Percentiles rank a stretch among this genome's conserved stretches.
These are phyloP conservation scores for Tephrocybe sp. DNA, from an alignment of 768 basidiomycete genomes.

Conservation along the genomic window DNA sequence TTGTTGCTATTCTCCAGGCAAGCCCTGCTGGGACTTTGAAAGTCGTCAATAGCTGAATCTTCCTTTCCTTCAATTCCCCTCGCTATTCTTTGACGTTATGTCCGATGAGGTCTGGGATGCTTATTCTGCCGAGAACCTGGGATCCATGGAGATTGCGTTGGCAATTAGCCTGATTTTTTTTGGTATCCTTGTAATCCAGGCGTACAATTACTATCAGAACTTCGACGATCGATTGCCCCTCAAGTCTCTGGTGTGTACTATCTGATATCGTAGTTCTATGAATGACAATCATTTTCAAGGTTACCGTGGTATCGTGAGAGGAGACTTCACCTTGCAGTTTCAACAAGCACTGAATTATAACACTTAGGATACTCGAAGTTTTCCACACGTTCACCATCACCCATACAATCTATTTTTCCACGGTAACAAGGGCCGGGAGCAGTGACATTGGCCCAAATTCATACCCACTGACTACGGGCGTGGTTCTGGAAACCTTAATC, in stretches of 20 bases:
- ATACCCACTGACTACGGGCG: conserved; percentile 19
- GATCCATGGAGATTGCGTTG: conserved; percentile 14
- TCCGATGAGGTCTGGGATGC: not conserved
- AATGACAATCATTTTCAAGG: not conserved
- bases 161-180: conserved; percentile 13
- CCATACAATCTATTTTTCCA: conserved; percentile 19
- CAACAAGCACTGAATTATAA: not conserved
- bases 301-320: conserved; percentile 5
- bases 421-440: conserved; percentile 12
- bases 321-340: not conserved
- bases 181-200: conserved; percentile 13
- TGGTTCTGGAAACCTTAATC: conserved; percentile 20
- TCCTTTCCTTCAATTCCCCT: not conserved
- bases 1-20: conserved; percentile 4
- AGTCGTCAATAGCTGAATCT: conserved; percentile 9
- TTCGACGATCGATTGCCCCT: conserved; percentile 9
- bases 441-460: conserved; percentile 17
- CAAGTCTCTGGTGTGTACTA: conserved; percentile 12
- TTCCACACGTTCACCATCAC: conserved; percentile 19
- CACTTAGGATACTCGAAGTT: conserved; percentile 17
- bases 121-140: conserved; percentile 6
- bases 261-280: not conserved
- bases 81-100: not conserved
- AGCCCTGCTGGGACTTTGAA: conserved; percentile 9
- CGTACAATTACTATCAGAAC: conserved; percentile 15